Evolutionary conservation across 2,329 filamentous ascomycete species (phyloP), one percentile per base, ranked within the genome.

Genomic region (Cladosporium austrohemisphaericum): DNA sequence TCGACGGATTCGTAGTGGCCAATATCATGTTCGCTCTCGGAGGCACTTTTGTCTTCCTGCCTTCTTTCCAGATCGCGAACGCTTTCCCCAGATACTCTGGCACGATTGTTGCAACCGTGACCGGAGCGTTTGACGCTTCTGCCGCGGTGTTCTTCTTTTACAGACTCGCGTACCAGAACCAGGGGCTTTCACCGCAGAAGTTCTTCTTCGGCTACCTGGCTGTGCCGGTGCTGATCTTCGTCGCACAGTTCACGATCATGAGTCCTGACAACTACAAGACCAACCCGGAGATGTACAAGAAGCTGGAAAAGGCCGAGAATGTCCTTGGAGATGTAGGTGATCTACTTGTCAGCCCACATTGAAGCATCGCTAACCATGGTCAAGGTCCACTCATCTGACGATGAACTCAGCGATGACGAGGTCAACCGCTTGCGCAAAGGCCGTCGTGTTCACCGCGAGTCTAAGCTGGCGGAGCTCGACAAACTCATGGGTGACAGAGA

Each of bases 201-300:
- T 76, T 76, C 63, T 76, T 76, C 62, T 64, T 73, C 2, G 61
- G 64, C 14, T 76, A 74, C 49, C 63, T 75, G 2, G 51, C 72
- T 11, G 72, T 76, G 1, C 73, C 73, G 8, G 67, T 58, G 3
- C 68, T 70, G 43, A 74, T 75, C 45, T 55, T 68, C 5, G 62
- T 72, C 1, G 54, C 55, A 18, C 71, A 75, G 41, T 69, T 71
- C 0, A 80, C 67, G 19, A 58, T 71, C 55, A 71, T 72, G 70
- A 70, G 69, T 3, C 52, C 60, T 2, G 61, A 64, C 1, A 70
- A 67, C 1, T 72, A 72, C 61, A 71, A 72, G 57, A 74, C 70
- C 0, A 79, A 90, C 1, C 86, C 88, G 32, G 88, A 95, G 67
- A 77, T 91, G 1, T 88, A 88, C 41, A 88, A 95, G 65, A 78